phyloP scores from a whole-genome alignment of 1,284 basidiomycete species.

The Xerocomus alliaceus region DNA sequence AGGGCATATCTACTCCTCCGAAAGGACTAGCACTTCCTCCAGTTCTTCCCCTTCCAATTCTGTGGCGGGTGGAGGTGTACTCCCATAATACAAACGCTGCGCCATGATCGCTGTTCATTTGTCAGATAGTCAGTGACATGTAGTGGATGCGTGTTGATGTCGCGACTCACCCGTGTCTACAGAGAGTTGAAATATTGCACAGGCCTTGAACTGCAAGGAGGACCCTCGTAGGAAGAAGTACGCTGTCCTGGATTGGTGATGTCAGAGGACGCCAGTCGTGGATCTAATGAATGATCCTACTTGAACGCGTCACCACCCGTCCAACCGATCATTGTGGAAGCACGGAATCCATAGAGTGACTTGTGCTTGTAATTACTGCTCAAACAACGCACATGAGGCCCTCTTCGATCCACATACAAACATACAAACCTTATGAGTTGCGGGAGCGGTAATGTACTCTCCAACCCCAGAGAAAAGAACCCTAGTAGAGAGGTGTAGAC shows the following conservation, averaged over 20 bases:
- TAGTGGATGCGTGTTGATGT: constrained; percentile 17
- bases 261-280: constrained; percentile 17
- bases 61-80: constrained; percentile 58
- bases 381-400: constrained; percentile 22
- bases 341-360: constrained; percentile 83
- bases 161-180: constrained; percentile 69
- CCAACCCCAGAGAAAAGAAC: constrained; percentile 79
- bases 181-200: constrained; percentile 81
- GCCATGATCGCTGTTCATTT: constrained; percentile 64
- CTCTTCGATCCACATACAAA: constrained; percentile 23
- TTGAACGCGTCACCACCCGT: constrained; percentile 83
- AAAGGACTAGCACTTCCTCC: constrained; percentile 71
- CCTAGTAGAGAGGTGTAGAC: constrained; percentile 74
- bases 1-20: constrained; percentile 54
- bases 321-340: constrained; percentile 84
- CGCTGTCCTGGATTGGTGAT: constrained; percentile 56
- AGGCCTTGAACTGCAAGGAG: constrained; percentile 80
- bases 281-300: constrained; percentile 49
- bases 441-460: constrained; percentile 83
- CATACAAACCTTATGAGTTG: constrained; percentile 71
- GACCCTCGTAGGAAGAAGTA: constrained; percentile 79
- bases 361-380: constrained; percentile 75
- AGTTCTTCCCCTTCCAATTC: constrained; percentile 69
- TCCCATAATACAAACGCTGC: constrained; percentile 76
- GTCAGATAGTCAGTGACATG: constrained; percentile 17